Evolutionary conservation across 768 basidiomycete species (phyloP).

Genomic region (Cytidiella melzeri): DNA sequence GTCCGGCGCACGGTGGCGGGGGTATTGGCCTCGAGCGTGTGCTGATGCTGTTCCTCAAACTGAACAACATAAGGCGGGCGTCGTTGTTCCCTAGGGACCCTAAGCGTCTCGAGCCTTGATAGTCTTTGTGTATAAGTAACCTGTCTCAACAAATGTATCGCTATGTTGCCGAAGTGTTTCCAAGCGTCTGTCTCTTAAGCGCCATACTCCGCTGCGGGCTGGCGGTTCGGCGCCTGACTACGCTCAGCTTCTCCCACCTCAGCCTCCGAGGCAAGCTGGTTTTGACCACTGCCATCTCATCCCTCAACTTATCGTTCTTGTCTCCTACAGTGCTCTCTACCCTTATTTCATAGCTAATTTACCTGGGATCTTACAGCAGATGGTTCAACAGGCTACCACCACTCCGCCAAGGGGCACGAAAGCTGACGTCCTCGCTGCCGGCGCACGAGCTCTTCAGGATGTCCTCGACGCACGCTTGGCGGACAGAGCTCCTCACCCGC

Average conservation of each 20-base stretch:
- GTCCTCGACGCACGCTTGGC: not conserved
- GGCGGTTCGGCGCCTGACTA: not conserved
- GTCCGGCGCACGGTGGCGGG: constrained; percentile 94
- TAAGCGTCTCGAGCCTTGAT: constrained; percentile 82
- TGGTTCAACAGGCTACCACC: not conserved
- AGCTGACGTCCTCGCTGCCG: not conserved
- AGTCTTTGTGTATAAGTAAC: too few relatives aligned
- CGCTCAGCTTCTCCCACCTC: not conserved
- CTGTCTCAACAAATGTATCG: too few relatives aligned
- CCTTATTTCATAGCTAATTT: not conserved
- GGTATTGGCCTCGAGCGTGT: constrained; percentile 95
- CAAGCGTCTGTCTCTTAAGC: too few relatives aligned
- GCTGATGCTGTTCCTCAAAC: constrained; percentile 94
- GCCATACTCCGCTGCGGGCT: too few relatives aligned
- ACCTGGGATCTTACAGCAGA: not conserved
- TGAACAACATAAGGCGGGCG: constrained; percentile 91
- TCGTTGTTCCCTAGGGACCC: constrained; percentile 97
- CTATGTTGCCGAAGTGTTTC: too few relatives aligned
- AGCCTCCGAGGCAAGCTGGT: not conserved
- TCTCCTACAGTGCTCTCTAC: not conserved
- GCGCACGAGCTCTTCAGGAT: not conserved
- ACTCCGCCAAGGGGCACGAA: not conserved
- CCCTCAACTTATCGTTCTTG: not conserved
- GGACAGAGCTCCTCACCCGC: too few relatives aligned
- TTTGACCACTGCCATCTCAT: not conserved